Percentiles rank a stretch among this genome's conserved stretches.
These are phyloP conservation scores for Trypanosoma caninum DNA, from an alignment of 208 protist species.

Conservation along the genomic window DNA sequence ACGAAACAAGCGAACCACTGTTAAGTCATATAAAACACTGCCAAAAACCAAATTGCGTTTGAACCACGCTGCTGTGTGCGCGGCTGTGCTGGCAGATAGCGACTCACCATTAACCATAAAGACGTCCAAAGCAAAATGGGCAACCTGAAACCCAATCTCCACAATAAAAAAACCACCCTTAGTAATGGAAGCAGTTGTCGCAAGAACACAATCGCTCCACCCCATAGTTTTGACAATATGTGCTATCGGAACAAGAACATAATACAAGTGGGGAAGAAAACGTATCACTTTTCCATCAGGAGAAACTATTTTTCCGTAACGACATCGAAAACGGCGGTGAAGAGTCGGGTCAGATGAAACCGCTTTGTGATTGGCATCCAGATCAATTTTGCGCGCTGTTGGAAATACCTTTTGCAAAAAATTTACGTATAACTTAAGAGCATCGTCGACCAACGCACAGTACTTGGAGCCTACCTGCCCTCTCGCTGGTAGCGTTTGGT, in stretches of 20 bases:
- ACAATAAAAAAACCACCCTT: conserved; percentile 69
- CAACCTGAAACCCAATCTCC: conserved; percentile 85
- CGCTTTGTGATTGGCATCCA: conserved; percentile 54
- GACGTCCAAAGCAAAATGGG: conserved; percentile 84
- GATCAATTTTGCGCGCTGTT: conserved; percentile 59
- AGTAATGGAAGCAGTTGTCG: conserved; percentile 30
- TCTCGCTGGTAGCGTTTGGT: conserved; percentile 42
- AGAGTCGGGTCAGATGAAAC: conserved; percentile 61
- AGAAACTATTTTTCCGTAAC: conserved; percentile 75
- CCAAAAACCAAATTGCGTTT: conserved; percentile 72
- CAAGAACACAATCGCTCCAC: conserved; percentile 8
- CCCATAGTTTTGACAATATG: conserved; percentile 9
- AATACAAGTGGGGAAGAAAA: conserved; percentile 24
- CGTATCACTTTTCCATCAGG: conserved; percentile 22
- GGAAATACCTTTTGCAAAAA: conserved; percentile 61
- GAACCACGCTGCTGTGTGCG: conserved; percentile 63
- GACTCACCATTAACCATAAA: conserved; percentile 69
- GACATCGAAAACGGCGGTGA: conserved; percentile 70
- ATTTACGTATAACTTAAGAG: conserved; percentile 62
- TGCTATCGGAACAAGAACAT: conserved; percentile 27
- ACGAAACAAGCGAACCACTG: conserved; percentile 37
- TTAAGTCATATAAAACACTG: conserved; percentile 74
- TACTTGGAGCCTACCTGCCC: conserved; percentile 18
- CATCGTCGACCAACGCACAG: conserved; percentile 34
- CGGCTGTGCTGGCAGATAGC: conserved; percentile 44